Evolutionary conservation across 2,329 filamentous ascomycete genomes (phyloP), one percentile per base, ranked within the genome.

Genomic region (Alternaria viburni): DNA sequence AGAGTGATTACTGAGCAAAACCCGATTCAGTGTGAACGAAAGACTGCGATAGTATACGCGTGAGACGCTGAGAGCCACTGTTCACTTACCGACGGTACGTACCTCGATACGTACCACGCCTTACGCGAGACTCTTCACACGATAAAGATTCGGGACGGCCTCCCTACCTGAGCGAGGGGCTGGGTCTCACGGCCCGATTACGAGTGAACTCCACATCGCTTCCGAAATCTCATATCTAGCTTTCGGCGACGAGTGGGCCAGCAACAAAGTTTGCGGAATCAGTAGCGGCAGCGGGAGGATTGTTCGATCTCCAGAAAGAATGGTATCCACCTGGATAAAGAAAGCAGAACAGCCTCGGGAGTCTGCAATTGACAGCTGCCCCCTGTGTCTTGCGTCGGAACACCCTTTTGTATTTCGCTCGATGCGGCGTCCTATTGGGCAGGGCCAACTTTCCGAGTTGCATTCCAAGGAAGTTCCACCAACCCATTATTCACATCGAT

Each of bases 241-340:
- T 41, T 47, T 9, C 55, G 28, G 45, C 30, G 17, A 50, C n/a
- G n/a, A 26, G 47, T 54, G 57, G 57, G 47, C 23, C 57, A n/a
- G 12, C 41, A 45, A 17, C 25, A 54, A 45, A 44, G 32, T 45
- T 46, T 54, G 57, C 32, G 30, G 21, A 57, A 50, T 49, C 55
- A 19, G 45, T 19, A 36, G 45, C 55, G 44, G 55, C 55, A 49
- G 50, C 57, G 57, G 57, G 51, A 60, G 50, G 51, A 60, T 55
- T 36, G 56, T 26, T 58, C 56, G 46, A 58, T 58, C 32, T 45
- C 43, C 28, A 56, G 28, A 26, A 55, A 49, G 25, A 57, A 43
- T 50, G 19, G 45, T 57, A 57, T 57, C 55, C 55, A 57, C 55
- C 17, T 57, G 25, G 28, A 15, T 19, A 57, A 43, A 30, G 44